These are phyloP conservation scores for Iris pallida DNA, from an alignment of 116 monocot species.

Conservation along the genomic window DNA sequence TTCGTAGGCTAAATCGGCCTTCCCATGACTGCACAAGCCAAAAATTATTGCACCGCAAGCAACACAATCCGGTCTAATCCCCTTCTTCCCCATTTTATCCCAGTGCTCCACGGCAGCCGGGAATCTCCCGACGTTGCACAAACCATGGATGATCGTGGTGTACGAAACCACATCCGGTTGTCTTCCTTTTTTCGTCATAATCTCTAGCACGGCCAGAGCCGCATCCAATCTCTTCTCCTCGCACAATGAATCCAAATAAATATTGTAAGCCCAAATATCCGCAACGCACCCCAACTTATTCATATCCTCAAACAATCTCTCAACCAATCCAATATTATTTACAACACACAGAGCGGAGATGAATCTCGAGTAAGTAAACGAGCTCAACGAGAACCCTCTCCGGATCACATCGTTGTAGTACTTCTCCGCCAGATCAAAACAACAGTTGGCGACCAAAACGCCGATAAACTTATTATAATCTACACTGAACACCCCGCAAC, in stretches of 20 bases:
- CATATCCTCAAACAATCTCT: slow-evolving; percentile 66
- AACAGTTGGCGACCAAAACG: slow-evolving; percentile 45
- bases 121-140: slow-evolving; percentile 42
- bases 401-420: slow-evolving; percentile 54
- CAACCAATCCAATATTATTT: slow-evolving; percentile 39
- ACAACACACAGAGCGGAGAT: slow-evolving; percentile 55
- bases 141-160: slow-evolving; percentile 58
- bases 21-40: slow-evolving; percentile 57
- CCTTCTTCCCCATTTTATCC: slow-evolving; percentile 63
- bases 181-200: slow-evolving; percentile 54
- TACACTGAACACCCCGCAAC: slow-evolving; percentile 57
- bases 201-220: slow-evolving; percentile 41
- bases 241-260: slow-evolving; percentile 69
- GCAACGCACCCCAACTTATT: slow-evolving; percentile 53
- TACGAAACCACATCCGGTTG: slow-evolving; percentile 74
- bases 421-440: slow-evolving; percentile 56
- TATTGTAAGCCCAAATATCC: slow-evolving; percentile 91
- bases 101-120: slow-evolving; percentile 50
- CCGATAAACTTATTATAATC: slow-evolving; percentile 94
- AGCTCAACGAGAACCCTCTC: slow-evolving; percentile 59
- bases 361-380: slow-evolving; percentile 83
- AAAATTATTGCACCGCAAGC: slow-evolving; percentile 62
- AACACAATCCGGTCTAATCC: slow-evolving; percentile 46
- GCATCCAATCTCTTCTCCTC: slow-evolving; percentile 47
- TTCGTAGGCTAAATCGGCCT: slow-evolving; percentile 81